Percentiles rank a stretch among this genome's conserved stretches.
Evolutionary conservation across 306 rosid genomes (phyloP).

Genomic region (Ziziphus jujuba): DNA sequence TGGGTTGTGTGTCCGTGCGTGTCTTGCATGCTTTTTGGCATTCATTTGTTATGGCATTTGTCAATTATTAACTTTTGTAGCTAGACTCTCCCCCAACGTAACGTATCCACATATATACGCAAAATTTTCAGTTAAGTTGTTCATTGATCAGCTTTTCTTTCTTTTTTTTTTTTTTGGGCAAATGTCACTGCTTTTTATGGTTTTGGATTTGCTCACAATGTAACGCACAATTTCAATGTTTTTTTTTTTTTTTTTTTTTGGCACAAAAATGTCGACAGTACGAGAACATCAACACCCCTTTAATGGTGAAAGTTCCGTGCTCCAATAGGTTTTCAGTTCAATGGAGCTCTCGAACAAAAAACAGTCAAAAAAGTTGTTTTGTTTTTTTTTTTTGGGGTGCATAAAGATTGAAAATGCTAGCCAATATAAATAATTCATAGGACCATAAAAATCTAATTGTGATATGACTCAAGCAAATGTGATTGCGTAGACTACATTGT

Average conservation of each 20-base stretch:
- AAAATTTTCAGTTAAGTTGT: not conserved
- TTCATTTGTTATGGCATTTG: not conserved
- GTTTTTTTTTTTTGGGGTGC: not conserved
- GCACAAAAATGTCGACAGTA: not conserved
- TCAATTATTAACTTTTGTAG: not conserved
- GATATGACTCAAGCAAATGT: too few species aligned
- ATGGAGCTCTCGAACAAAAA: conserved; percentile 3
- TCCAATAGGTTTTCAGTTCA: conserved; percentile 2
- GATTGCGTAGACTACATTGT: too few species aligned
- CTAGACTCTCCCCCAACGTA: not conserved
- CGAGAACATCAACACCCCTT: not conserved
- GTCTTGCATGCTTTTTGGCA: conserved; percentile 9
- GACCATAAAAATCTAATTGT: too few species aligned
- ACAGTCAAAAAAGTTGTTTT: conserved; percentile 5
- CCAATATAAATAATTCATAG: too few species aligned
- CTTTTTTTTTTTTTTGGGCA: too few species aligned
- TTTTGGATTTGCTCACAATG: not conserved
- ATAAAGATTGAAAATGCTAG: conserved; percentile 2
- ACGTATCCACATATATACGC: not conserved
- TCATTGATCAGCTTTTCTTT: too few species aligned
- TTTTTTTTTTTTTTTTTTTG: too few species aligned
- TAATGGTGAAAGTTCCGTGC: conserved; percentile 7
- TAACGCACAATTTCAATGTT: not conserved
- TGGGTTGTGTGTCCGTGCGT: conserved; percentile 23
- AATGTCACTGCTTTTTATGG: not conserved